A percentile compares a stretch with the other conserved stretches of the same genome.
phyloP scores from a whole-genome alignment of 495 filamentous ascomycete genomes.

The Penicillium herquei region DNA sequence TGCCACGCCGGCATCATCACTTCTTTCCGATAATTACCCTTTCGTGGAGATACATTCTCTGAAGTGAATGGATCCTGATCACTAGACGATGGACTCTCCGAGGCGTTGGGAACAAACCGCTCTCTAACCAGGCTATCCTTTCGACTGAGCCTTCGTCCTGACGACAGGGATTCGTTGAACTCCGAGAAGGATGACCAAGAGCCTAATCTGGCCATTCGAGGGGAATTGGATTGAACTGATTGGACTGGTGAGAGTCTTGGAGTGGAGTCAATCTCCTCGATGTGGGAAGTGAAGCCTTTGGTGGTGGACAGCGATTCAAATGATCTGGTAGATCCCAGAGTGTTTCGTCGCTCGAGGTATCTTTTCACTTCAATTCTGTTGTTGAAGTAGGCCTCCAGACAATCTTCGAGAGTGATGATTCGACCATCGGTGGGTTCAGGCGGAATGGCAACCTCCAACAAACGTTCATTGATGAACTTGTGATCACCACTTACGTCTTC shows the following conservation, averaged over 20 bases:
- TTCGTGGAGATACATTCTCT: slow-evolving; percentile 28
- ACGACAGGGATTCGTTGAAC: slow-evolving; percentile 18
- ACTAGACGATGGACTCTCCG: slow-evolving; percentile 37
- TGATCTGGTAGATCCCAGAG: slow-evolving; percentile 51
- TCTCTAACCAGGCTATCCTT: slow-evolving; percentile 63
- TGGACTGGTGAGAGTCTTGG: slow-evolving; percentile 38
- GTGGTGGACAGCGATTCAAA: slow-evolving; percentile 44
- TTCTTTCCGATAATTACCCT: slow-evolving; percentile 65
- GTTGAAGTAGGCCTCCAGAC: slow-evolving; percentile 92
- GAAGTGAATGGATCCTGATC: slow-evolving; percentile 13
- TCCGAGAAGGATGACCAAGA: slow-evolving; percentile 36
- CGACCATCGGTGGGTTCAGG: slow-evolving; percentile 57
- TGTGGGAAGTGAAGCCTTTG: slow-evolving; percentile 51
- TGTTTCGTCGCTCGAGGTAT: slow-evolving; percentile 65
- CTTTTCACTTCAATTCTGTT: slow-evolving; percentile 87
- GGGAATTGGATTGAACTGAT: slow-evolving; percentile 23
- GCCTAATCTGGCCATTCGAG: slow-evolving; percentile 28
- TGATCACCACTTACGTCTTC: slow-evolving; percentile 84
- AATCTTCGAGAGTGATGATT: slow-evolving; percentile 77
- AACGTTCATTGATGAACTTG: slow-evolving; percentile 85
- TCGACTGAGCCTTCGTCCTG: slow-evolving; percentile 34
- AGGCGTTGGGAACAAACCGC: slow-evolving; percentile 49
- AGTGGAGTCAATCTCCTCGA: slow-evolving; percentile 59
- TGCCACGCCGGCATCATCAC: slow-evolving; percentile 98
- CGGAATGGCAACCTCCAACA: slow-evolving; percentile 88